Base-by-base conservation (phyloP, 140 eudicot genomes). In the Cichorium intybus region DNA sequence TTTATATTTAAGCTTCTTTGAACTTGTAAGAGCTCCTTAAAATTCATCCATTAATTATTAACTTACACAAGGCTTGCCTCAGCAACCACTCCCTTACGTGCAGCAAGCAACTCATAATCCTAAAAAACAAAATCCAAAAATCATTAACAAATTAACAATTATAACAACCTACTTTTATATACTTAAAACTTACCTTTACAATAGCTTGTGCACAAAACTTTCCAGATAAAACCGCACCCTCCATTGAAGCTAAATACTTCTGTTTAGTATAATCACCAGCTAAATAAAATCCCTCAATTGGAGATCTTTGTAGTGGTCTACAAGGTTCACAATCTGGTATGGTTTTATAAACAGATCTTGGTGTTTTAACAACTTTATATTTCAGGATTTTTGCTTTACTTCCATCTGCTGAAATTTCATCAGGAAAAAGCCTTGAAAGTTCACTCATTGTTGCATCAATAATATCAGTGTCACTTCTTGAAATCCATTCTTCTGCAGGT, bases 401-500 rank as follows among this genome's bases (percentile, higher is more conserved):
- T 85, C 77, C 82, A 82, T 94, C 99, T 41, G 87, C 91, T 12
- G 97, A 47, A 62, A 94, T 94, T 69, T 94, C 97, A 74, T 94
- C 96, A 45, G 99, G 99, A 80, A 94, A 94, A 48, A 94, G 96
- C 54, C 70, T 84, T 43, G 99, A 94, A 61, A 94, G 99, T 68
- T 94, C 99, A 62, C 70, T 86, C 97, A 94, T 89, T 3, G 99
- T 94, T 26, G 99, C 97, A 34, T 89, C 99, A 26, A 94, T 86
- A 35, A 94, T 94, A 23, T 89, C 99, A 17, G 87, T 49, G 73
- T 94, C 94, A 16, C 96, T 86, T 20, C 95, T 75, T 10, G 99
- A 80, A 29, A 94, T 86, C 99, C 97, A 94, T 74, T 86, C 97
- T 66, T 94, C 97, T 58, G 99, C 99, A n/a, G 99, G 99, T 47